Percentiles rank a stretch among this genome's conserved stretches.
Evolutionary conservation across 306 rosid genomes (phyloP).

Genomic region (Sophora flavescens): DNA sequence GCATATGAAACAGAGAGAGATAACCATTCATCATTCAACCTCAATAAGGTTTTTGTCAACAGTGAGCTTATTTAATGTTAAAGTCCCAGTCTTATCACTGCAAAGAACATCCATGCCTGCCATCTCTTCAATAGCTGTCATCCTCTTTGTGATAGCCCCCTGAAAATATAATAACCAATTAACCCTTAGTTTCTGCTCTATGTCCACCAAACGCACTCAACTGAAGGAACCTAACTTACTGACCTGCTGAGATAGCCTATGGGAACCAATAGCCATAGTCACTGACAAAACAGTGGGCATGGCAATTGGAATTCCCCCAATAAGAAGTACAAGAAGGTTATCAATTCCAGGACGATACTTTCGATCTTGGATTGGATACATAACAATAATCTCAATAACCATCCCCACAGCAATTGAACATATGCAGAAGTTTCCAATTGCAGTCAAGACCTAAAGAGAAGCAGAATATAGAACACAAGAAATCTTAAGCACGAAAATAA

Average conservation of each 20-base stretch:
- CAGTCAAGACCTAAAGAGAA: conserved; percentile 83
- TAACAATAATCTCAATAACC: conserved; percentile 86
- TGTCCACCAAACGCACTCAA: conserved; percentile 18
- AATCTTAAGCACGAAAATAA: conserved; percentile 24
- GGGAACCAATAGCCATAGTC: conserved; percentile 99
- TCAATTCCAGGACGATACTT: conserved; percentile 93
- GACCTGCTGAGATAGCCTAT: conserved; percentile 96
- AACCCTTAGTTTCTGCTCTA: conserved; percentile 10
- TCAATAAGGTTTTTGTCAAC: conserved; percentile 95
- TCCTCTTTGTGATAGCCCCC: conserved; percentile 99
- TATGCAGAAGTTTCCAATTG: conserved; percentile 97
- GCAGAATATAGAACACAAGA: conserved; percentile 24
- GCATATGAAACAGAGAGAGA: neutral
- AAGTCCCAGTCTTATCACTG: conserved; percentile 98
- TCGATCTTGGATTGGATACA: conserved; percentile 97
- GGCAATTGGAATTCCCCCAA: conserved; percentile 99
- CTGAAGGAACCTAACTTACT: conserved; percentile 35
- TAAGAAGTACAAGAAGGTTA: conserved; percentile 96
- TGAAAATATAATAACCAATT: conserved; percentile 51
- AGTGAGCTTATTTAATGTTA: conserved; percentile 87
- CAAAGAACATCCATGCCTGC: conserved; percentile 99
- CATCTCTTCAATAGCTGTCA: conserved; percentile 99
- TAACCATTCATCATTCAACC: conserved; percentile 59
- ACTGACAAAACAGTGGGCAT: conserved; percentile 98
- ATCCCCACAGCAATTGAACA: conserved; percentile 97